Evolutionary conservation across 164 flowering plant species (phyloP).

Genomic region (Piper longum): DNA sequence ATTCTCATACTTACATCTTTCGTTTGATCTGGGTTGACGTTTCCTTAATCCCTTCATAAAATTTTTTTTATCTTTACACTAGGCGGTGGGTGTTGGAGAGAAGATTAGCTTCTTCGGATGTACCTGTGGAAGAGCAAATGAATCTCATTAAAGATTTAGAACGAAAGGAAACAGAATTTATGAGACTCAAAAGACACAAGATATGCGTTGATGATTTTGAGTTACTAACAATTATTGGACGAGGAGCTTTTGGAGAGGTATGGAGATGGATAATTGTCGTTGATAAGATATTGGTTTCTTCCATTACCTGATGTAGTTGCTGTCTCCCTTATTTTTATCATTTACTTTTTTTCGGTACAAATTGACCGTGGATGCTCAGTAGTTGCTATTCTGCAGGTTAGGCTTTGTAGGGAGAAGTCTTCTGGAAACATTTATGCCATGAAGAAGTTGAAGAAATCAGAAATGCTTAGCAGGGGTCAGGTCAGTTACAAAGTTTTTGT

Average conservation of each 20-base stretch:
- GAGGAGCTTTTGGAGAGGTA: constrained; percentile 93
- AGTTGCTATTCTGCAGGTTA: constrained; percentile 43
- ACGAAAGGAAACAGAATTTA: constrained; percentile 64
- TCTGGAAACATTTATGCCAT: constrained; percentile 82
- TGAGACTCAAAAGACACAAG: constrained; percentile 81
- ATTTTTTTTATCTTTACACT: constrained; percentile 14
- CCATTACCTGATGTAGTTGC: not conserved
- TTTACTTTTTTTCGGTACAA: not conserved
- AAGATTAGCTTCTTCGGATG: constrained; percentile 65
- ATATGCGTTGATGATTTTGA: constrained; percentile 88
- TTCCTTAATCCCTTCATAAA: too few relatives aligned
- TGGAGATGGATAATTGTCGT: not conserved
- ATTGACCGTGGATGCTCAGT: constrained; percentile 3
- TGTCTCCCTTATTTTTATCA: too few relatives aligned
- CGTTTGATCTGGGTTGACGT: not conserved
- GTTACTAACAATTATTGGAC: constrained; percentile 59
- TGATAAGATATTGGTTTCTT: not conserved
- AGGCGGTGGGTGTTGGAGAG: constrained; percentile 72
- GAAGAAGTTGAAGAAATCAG: constrained; percentile 94
- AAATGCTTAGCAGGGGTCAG: constrained; percentile 95
- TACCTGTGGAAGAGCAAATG: constrained; percentile 68
- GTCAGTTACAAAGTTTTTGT: constrained; percentile 20
- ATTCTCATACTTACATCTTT: not conserved
- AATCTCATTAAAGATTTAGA: constrained; percentile 75
- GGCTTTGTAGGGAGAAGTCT: constrained; percentile 66